Evolutionary conservation across 345 rosid genomes (phyloP).

Genomic region (Zanthoxylum bungeanum): DNA sequence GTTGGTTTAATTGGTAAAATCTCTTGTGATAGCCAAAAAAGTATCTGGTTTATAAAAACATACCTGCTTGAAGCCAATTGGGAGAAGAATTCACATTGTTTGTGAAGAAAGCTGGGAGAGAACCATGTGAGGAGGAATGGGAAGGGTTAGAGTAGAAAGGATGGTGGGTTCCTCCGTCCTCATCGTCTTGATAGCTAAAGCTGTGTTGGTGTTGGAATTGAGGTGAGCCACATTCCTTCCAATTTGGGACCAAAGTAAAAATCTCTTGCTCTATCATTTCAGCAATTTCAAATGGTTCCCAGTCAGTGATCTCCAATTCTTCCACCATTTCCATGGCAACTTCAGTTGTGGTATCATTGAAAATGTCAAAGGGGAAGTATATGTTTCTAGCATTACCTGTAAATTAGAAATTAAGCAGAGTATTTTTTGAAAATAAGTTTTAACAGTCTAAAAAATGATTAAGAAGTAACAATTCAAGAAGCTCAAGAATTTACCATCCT

Average conservation of each 20-base stretch:
- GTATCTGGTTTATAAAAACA: background rate
- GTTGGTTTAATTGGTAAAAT: too few species aligned
- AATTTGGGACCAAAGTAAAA: slow-evolving; percentile 59
- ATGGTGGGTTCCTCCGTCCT: slow-evolving; percentile 16
- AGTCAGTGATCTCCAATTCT: slow-evolving; percentile 68
- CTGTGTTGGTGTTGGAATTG: slow-evolving; percentile 34
- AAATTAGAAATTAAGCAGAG: background rate
- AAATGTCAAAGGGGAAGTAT: slow-evolving; percentile 71
- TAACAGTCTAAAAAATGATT: background rate
- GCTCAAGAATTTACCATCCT: slow-evolving; percentile 42
- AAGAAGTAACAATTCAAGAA: background rate
- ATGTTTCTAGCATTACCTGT: slow-evolving; percentile 80
- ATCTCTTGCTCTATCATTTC: slow-evolving; percentile 80
- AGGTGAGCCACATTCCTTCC: slow-evolving; percentile 40
- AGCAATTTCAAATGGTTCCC: slow-evolving; percentile 75
- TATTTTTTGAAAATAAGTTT: too few species aligned
- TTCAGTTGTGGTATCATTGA: slow-evolving; percentile 67
- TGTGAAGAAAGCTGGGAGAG: slow-evolving; percentile 33
- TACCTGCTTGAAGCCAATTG: slow-evolving; percentile 28
- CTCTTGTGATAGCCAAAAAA: too few species aligned
- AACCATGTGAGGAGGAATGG: slow-evolving; percentile 56
- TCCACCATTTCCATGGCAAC: slow-evolving; percentile 95
- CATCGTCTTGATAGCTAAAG: slow-evolving; percentile 38
- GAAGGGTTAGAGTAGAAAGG: slow-evolving; percentile 45
- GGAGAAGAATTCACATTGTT: slow-evolving; percentile 2